phyloP scores from a whole-genome alignment of 2,329 filamentous ascomycete species.

The Thielaviopsis euricoi region DNA sequence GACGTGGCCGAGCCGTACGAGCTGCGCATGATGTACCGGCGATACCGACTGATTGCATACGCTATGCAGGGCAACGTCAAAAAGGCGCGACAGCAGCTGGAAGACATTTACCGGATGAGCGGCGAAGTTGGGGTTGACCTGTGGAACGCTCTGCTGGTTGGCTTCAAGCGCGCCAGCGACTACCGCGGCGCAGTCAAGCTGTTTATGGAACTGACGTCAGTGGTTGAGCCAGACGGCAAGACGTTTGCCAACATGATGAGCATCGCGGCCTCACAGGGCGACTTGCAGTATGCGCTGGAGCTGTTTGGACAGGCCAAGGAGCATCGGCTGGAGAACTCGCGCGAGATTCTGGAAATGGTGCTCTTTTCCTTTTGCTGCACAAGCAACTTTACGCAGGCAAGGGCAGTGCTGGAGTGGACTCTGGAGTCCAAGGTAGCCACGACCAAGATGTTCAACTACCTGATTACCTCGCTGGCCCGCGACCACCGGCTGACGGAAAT shows the following conservation, averaged over 20 bases:
- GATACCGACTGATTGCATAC: slow-evolving; percentile 7
- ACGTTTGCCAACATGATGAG: slow-evolving; percentile 62
- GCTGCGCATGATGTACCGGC: slow-evolving; percentile 1
- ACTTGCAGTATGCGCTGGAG: slow-evolving; percentile 50
- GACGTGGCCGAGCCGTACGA: neutral
- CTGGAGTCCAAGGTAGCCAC: slow-evolving; percentile 32
- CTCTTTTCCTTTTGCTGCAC: slow-evolving; percentile 30
- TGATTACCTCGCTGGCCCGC: slow-evolving; percentile 54
- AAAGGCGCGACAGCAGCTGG: slow-evolving; percentile 6
- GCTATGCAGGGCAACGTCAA: slow-evolving; percentile 7
- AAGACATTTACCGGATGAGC: slow-evolving; percentile 3
- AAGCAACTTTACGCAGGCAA: slow-evolving; percentile 21
- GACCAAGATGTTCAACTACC: slow-evolving; percentile 60
- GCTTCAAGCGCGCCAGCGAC: slow-evolving; percentile 49
- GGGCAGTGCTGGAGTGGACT: slow-evolving; percentile 29
- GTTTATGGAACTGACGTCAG: slow-evolving; percentile 42
- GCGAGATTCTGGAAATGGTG: slow-evolving; percentile 18
- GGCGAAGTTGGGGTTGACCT: slow-evolving; percentile 36
- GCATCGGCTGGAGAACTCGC: slow-evolving; percentile 31
- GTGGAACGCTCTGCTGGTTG: slow-evolving; percentile 67
- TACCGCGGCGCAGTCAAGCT: slow-evolving; percentile 45
- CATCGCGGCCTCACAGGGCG: slow-evolving; percentile 53
- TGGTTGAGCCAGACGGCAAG: slow-evolving; percentile 37
- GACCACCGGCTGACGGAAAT: slow-evolving; percentile 36
- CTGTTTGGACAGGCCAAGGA: slow-evolving; percentile 47